These are phyloP conservation scores for Melanogaster broomeanus DNA, from an alignment of 768 basidiomycete genomes.

Conservation along the genomic window DNA sequence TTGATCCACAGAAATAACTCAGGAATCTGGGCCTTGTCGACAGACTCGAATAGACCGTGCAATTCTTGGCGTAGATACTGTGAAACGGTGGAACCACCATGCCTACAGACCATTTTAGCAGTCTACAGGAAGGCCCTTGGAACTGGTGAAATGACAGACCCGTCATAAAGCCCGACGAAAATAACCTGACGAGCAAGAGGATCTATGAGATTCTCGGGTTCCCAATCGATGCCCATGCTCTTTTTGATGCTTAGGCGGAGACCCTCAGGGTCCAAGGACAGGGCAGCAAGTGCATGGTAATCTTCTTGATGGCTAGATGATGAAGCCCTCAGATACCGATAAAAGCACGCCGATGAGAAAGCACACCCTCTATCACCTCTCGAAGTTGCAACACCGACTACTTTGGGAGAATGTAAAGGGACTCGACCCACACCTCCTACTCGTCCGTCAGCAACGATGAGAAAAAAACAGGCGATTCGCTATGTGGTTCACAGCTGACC, in stretches of 20 bases:
- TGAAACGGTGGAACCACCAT: constrained; percentile 90
- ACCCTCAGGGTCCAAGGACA: constrained; percentile 78
- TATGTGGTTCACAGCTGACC: constrained; percentile 42
- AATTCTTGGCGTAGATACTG: constrained; percentile 84
- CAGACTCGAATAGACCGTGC: constrained; percentile 82
- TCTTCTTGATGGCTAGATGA: constrained; percentile 83
- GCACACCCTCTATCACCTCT: constrained; percentile 73
- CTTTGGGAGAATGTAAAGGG: constrained; percentile 72
- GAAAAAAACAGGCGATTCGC: background rate
- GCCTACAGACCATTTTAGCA: constrained; percentile 49
- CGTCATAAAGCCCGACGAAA: constrained; percentile 91
- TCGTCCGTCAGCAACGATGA: constrained; percentile 7
- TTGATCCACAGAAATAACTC: constrained; percentile 77
- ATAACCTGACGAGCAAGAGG: constrained; percentile 72
- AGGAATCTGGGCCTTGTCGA: constrained; percentile 67
- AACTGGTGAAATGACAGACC: constrained; percentile 46
- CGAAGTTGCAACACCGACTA: constrained; percentile 75
- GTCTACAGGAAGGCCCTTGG: background rate
- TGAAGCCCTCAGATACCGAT: constrained; percentile 12
- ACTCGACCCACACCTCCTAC: constrained; percentile 66
- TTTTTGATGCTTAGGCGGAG: constrained; percentile 65
- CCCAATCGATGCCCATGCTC: constrained; percentile 68
- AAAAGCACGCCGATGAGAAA: background rate
- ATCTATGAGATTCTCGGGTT: constrained; percentile 54
- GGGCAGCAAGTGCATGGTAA: constrained; percentile 72